A percentile compares a stretch with the other conserved stretches of the same genome.
These are phyloP conservation scores for Brassica nigra DNA, from an alignment of 345 rosid species.

Conservation along the genomic window DNA sequence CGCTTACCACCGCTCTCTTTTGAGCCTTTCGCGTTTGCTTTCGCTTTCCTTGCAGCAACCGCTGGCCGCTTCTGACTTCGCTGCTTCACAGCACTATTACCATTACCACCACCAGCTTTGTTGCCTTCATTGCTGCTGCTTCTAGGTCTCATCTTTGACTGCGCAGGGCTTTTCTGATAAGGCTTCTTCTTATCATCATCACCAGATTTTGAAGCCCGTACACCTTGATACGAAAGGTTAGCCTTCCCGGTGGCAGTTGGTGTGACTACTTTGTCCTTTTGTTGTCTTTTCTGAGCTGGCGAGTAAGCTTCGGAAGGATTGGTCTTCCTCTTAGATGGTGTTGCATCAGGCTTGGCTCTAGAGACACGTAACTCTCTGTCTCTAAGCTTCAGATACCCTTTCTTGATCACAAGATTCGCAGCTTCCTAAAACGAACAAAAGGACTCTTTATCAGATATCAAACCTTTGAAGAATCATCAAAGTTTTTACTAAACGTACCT, in stretches of 20 bases:
- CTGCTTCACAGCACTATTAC: conserved; percentile 43
- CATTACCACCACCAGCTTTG: conserved; percentile 29
- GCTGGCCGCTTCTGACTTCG: conserved; percentile 66
- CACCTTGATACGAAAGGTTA: conserved; percentile 74
- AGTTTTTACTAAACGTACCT: conserved; percentile 46
- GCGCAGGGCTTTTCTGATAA: conserved; percentile 40
- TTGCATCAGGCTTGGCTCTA: conserved; percentile 59
- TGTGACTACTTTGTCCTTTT: conserved; percentile 43
- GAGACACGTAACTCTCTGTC: conserved; percentile 73
- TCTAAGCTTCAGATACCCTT: conserved; percentile 67
- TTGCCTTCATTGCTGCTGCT: conserved; percentile 26
- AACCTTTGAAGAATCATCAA: neutral
- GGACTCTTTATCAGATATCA: neutral
- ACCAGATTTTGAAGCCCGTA: conserved; percentile 72
- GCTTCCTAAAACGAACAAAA: conserved; percentile 59
- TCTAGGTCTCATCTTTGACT: conserved; percentile 44
- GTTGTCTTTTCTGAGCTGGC: conserved; percentile 53
- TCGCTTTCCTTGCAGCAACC: conserved; percentile 83
- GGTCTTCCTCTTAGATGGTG: conserved; percentile 68
- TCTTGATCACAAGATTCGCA: conserved; percentile 62
- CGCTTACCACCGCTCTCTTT: conserved; percentile 45
- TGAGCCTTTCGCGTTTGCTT: conserved; percentile 46
- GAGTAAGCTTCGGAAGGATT: conserved; percentile 42
- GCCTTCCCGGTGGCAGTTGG: conserved; percentile 48
- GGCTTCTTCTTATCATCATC: conserved; percentile 52